Base-by-base conservation (phyloP, 345 rosid species). In the Aegle marmelos region DNA sequence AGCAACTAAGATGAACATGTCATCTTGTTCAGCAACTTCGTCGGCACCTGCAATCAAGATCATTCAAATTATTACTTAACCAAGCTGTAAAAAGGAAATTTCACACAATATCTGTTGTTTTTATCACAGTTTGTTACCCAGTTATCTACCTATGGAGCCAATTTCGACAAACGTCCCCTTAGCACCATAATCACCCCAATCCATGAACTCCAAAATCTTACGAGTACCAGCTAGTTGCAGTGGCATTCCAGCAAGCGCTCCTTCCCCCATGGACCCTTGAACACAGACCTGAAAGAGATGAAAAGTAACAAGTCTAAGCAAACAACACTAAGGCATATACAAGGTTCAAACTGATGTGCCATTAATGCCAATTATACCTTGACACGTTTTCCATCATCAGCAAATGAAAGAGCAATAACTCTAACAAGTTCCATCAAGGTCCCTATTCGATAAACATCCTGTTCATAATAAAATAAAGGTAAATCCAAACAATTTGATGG, bases 401-500 rank as follows among this genome's bases (percentile, higher is more conserved):
- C 93, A 87, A 93, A 95, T 74, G 96, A 87, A 80, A 95, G 95
- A 82, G 97, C 95, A 78, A 95, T 81, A 76, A 76, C 80, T 62
- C 97, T 91, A 76, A 92, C 93, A 73, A 93, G 98, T 86, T 95
- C 99, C 93, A 92, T 90, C 83, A 95, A 86, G 25, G 98, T 93
- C 77, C 99, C 99, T 85, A 95, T 95, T 79, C 98, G 90, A 86
- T 93, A 95, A 82, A 95, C 99, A 83, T 95, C 98, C 98, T 93
- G 93, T 58, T 36, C 74, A 88, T 78, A 64, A 81, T 24, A 85
- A 79, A 39, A 84, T 1, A 69, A 60, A 66, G 72, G 74, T 63
- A 73, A 76, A 53, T 76, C 73, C 56, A 69, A 6, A 74, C 66
- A 77, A 6, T 61, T 50, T 68, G 4, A 67, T 31, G 39, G 45